phyloP scores from a whole-genome alignment of 345 rosid species.

The Citropsis articulata region DNA sequence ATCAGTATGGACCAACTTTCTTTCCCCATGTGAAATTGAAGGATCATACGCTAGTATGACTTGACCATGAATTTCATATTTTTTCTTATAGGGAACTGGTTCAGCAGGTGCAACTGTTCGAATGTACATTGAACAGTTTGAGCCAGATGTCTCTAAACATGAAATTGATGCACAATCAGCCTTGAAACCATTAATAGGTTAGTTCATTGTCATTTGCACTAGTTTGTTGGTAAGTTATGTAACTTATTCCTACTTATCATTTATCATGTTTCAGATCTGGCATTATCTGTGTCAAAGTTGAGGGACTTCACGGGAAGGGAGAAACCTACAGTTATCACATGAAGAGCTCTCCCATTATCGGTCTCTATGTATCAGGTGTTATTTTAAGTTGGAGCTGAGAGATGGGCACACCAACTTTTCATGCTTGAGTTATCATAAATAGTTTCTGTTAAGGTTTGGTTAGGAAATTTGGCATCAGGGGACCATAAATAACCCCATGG shows the following conservation, averaged over 20 bases:
- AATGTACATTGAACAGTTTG: conserved; percentile 76
- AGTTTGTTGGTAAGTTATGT: conserved; percentile 1
- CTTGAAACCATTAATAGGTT: conserved; percentile 83
- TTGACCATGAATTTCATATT: conserved; percentile 6
- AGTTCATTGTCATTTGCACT: conserved; percentile 14
- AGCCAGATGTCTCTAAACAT: conserved; percentile 79
- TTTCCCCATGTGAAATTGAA: conserved; percentile 13
- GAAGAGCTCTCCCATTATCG: conserved; percentile 7
- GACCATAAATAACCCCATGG: conserved; percentile 25
- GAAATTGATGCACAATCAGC: conserved; percentile 87
- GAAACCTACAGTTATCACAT: conserved; percentile 95
- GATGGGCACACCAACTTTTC: conserved; percentile 24
- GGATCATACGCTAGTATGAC: conserved; percentile 3
- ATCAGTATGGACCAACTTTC: conserved; percentile 49
- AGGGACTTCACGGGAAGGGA: conserved; percentile 89
- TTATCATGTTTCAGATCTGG: conserved; percentile 59
- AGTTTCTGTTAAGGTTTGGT: conserved; percentile 37
- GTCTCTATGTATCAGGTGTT: conserved; percentile 10
- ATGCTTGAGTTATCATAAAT: conserved; percentile 4
- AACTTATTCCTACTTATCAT: conserved; percentile 12
- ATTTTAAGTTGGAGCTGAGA: conserved; percentile 17
- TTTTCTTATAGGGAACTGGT: conserved; percentile 71
- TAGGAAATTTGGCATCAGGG: conserved; percentile 15
- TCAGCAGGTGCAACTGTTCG: conserved; percentile 93
- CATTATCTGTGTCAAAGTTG: conserved; percentile 80